Percentiles rank a stretch among this genome's conserved stretches.
These are phyloP conservation scores for Trichoderma breve DNA, from an alignment of 2,329 filamentous ascomycete species.

Conservation along the genomic window DNA sequence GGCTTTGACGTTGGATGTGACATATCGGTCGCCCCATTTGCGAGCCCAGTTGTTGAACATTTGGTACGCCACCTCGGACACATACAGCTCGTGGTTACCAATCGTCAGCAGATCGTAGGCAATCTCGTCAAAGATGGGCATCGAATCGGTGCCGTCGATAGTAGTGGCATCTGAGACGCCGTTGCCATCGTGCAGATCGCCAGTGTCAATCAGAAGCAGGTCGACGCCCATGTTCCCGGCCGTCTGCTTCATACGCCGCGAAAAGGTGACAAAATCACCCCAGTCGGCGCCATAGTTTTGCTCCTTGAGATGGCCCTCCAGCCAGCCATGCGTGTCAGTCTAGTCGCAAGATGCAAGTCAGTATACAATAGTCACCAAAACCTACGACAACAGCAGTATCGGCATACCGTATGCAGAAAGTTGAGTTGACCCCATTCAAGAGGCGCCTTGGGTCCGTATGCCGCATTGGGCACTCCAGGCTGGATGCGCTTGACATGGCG, in stretches of 20 bases:
- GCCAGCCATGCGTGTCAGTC: slow-evolving; percentile 62
- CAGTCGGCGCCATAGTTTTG: slow-evolving; percentile 64
- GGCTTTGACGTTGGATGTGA: slow-evolving; percentile 47
- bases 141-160: slow-evolving; percentile 55
- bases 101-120: slow-evolving; percentile 45
- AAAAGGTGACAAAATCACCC: slow-evolving; percentile 63
- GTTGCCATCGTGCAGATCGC: slow-evolving; percentile 65
- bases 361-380: not conserved
- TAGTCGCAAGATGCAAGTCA: slow-evolving; percentile 17
- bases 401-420: slow-evolving; percentile 53
- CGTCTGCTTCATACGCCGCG: slow-evolving; percentile 57
- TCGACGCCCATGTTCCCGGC: slow-evolving; percentile 58
- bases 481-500: slow-evolving; percentile 50
- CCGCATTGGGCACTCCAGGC: slow-evolving; percentile 43
- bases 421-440: slow-evolving; percentile 65
- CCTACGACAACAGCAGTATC: not conserved
- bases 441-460: slow-evolving; percentile 42
- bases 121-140: slow-evolving; percentile 43
- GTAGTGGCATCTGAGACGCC: slow-evolving; percentile 60
- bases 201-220: slow-evolving; percentile 59
- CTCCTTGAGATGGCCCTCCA: slow-evolving; percentile 60
- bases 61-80: slow-evolving; percentile 60
- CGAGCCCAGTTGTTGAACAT: slow-evolving; percentile 58
- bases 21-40: slow-evolving; percentile 49
- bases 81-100: slow-evolving; percentile 64